Base-by-base conservation (phyloP, 2,329 filamentous ascomycete species). In the Ceratocystis alfenasii region DNA sequence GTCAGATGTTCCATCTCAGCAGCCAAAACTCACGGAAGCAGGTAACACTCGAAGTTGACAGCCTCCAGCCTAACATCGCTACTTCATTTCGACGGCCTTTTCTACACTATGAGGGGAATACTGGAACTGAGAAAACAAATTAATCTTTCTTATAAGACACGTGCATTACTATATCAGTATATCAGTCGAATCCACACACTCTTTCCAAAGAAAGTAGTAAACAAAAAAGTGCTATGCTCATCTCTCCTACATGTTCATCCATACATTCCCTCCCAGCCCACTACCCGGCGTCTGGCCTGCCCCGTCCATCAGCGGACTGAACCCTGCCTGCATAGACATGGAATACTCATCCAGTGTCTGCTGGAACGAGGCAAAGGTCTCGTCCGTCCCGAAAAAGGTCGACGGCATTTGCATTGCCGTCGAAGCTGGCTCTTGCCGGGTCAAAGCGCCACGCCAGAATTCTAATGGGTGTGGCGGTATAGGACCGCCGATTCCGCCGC, bases 301-400 rank as follows among this genome's bases (percentile, higher is more conserved):
- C 33, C 50, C 36, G 41, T 53, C 25, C 7, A 65, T 36, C 53
- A 65, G 2, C n/a, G 63, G 63, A 61, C 63, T 65, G 44, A 65
- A 60, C 20, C 55, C 53, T 0, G 63, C 20, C 41, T 65, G 63
- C 66, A 67, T 67, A 15, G 63, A 65, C 33, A 67, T 48, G 5
- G 74, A 74, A 66, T 76, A 75, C 64, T 76, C 74, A 66, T 76
- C 75, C 68, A 76, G 69, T 2, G 72, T 75, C 64, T 75, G 74
- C n/a, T 74, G 75, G 60, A 76, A 74, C 4, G 74, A 74, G 2
- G 74, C 74, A 62, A 76, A 74, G 50, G 71, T 74, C 46, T 74
- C 69, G 60, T 76, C 75, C 63, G 76, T 74, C 0, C 74, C 73
- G 62, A 75, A 74, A 53, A 76, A 76, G 0, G 74, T 73, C 65